These are phyloP conservation scores for Fraxinus ornus DNA, from an alignment of 305 asterid genomes.

Conservation along the genomic window DNA sequence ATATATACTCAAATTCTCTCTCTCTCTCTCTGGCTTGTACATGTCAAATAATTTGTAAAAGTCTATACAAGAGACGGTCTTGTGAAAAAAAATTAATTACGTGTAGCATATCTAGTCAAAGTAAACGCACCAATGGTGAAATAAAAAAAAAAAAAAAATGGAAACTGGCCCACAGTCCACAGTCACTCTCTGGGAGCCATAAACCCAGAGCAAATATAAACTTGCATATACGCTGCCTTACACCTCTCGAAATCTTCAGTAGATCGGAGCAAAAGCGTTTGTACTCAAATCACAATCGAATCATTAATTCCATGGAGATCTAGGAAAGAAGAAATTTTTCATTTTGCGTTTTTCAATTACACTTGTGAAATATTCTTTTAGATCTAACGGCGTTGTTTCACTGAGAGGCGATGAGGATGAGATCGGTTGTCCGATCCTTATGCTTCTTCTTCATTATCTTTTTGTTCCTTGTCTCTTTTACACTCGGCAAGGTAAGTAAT, in stretches of 20 bases:
- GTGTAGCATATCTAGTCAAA: no score
- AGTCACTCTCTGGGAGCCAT: constrained; percentile 23
- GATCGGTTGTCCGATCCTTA: constrained; percentile 32
- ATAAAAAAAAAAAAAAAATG: neutral
- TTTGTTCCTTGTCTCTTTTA: constrained; percentile 29
- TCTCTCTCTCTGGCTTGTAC: neutral
- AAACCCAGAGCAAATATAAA: constrained; percentile 22
- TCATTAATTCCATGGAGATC: constrained; percentile 31
- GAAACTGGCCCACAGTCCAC: constrained; percentile 5
- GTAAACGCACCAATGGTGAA: constrained; percentile 24
- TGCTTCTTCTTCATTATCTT: constrained; percentile 21
- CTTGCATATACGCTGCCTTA: neutral
- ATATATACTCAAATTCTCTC: neutral
- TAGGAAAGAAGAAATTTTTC: constrained; percentile 21
- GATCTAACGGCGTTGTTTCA: constrained; percentile 35
- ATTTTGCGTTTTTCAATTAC: constrained; percentile 11
- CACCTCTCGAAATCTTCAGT: constrained; percentile 19
- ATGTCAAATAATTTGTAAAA: constrained; percentile 4
- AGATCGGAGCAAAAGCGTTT: constrained; percentile 5
- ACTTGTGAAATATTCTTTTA: constrained; percentile 21
- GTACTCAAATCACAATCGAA: constrained; percentile 12
- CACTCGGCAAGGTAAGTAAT: constrained; percentile 40
- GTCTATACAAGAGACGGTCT: no score
- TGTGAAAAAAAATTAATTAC: no score
- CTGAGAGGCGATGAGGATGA: constrained; percentile 45